Conservation (phyloP, 345 rosid genomes). For the Gossypium stocksii region DNA sequence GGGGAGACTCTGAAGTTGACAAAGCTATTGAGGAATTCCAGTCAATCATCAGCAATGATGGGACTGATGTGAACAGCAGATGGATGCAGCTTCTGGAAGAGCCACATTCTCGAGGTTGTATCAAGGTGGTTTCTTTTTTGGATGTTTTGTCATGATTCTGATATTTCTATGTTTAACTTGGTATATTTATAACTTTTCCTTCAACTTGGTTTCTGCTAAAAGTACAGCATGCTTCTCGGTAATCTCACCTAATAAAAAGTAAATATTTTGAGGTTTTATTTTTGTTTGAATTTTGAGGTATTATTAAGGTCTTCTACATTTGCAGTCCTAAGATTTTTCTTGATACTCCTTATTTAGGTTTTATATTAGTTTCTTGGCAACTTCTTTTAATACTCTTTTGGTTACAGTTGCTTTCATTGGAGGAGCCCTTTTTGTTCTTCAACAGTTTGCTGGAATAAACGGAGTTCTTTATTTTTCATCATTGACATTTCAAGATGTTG, state of each 20-base stretch:
- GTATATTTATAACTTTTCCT: neutral
- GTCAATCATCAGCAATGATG: constrained; percentile 47
- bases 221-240: neutral
- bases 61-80: constrained; percentile 43
- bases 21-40: constrained; percentile 56
- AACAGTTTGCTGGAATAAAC: constrained; percentile 84
- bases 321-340: neutral
- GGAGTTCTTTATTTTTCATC: constrained; percentile 85
- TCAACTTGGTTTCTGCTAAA: neutral
- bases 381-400: constrained; percentile 10
- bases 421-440: constrained; percentile 62
- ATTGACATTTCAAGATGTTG: constrained; percentile 65
- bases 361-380: constrained; percentile 2
- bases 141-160: neutral
- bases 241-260: neutral
- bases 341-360: neutral
- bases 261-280: constrained; percentile 5
- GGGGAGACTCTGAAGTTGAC: constrained; percentile 65
- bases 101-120: constrained; percentile 78
- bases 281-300: neutral
- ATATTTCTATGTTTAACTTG: neutral
- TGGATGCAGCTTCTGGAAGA: constrained; percentile 72
- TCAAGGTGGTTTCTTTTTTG: constrained; percentile 36
- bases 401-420: constrained; percentile 68
- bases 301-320: neutral